Base-by-base conservation (phyloP, 1,284 basidiomycete species). In the Ustanciosporium gigantosporum region DNA sequence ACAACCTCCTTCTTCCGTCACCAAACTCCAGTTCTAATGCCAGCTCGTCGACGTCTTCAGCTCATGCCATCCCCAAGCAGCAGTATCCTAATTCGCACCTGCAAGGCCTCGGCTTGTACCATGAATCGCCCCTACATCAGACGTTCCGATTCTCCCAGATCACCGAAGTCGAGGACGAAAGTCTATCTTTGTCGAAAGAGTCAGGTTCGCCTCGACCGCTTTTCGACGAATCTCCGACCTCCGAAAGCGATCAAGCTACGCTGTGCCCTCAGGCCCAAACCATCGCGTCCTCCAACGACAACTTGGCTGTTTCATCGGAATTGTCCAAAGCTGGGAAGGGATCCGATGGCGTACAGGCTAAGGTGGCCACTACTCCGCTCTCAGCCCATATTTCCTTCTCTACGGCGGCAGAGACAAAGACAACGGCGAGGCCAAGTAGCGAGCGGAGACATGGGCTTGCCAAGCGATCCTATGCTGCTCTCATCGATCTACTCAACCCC, bases 401-500 rank as follows among this genome's bases (percentile, higher is more conserved):
- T n/a, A n/a, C n/a, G n/a, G n/a, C n/a, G n/a, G n/a, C n/a, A n/a
- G n/a, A n/a, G n/a, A n/a, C n/a, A n/a, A n/a, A n/a, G n/a, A n/a
- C n/a, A n/a, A n/a, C n/a, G n/a, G n/a, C n/a, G n/a, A n/a, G n/a
- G n/a, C n/a, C n/a, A n/a, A n/a, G n/a, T n/a, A 22, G 17, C 5
- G 58, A 56, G 14, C 51, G 47, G 20, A 47, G 58, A 13, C 47
- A 44, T 17, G 48, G 59, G 9, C 53, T 62, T 3, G 59, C 59
- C 9, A 62, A 62, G 36, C 45, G 53, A 19, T 62, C 59, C 13
- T 62, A 62, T 20, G 59, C 59, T 17, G 59, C 59, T 15, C 19
- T 62, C 34, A 62, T 62, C 25, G 59, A 62, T 36, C 40, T 62
- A 19, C 19, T 62, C n/a, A 52, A 62, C 29, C 59, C 59, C 14